These are phyloP conservation scores for Millerozyma miso DNA, from an alignment of 805 yeast genomes.

Conservation along the genomic window DNA sequence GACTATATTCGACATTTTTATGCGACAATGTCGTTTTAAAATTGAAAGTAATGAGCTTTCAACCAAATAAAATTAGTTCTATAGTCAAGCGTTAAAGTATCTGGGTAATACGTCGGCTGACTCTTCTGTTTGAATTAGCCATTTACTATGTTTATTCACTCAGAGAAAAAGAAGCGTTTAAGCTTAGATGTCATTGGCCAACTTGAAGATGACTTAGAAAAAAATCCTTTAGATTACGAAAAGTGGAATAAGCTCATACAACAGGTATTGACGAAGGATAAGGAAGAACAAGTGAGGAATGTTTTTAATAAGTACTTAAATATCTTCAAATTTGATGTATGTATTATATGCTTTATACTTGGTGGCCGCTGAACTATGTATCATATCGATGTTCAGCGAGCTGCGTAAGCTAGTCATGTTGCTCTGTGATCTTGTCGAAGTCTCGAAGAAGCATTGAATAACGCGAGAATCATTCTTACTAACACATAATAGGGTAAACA, in stretches of 20 bases:
- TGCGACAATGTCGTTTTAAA: background rate
- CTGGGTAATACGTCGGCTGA: background rate
- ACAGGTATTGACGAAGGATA: conserved; percentile 47
- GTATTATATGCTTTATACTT: too few species aligned
- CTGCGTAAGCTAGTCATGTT: too few species aligned
- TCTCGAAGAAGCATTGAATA: too few species aligned
- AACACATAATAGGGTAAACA: conserved; percentile 31
- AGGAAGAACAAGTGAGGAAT: conserved; percentile 54
- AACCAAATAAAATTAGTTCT: background rate
- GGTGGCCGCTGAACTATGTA: too few species aligned
- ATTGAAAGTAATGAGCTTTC: background rate
- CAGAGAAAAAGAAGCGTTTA: conserved; percentile 21
- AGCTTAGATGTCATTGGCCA: conserved; percentile 53
- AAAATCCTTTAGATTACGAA: conserved; percentile 48
- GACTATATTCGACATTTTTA: background rate
- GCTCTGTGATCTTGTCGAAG: too few species aligned
- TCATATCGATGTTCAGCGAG: too few species aligned
- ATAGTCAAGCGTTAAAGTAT: background rate
- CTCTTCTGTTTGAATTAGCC: background rate
- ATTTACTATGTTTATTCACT: conserved; percentile 7
- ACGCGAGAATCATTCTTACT: too few species aligned
- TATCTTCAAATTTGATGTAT: conserved; percentile 60
- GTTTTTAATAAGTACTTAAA: conserved; percentile 58
- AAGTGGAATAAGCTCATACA: conserved; percentile 57
- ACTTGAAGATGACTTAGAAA: conserved; percentile 50